These are phyloP conservation scores for Parathielavia hyrcaniae DNA, from an alignment of 495 filamentous ascomycete species.

Conservation along the genomic window DNA sequence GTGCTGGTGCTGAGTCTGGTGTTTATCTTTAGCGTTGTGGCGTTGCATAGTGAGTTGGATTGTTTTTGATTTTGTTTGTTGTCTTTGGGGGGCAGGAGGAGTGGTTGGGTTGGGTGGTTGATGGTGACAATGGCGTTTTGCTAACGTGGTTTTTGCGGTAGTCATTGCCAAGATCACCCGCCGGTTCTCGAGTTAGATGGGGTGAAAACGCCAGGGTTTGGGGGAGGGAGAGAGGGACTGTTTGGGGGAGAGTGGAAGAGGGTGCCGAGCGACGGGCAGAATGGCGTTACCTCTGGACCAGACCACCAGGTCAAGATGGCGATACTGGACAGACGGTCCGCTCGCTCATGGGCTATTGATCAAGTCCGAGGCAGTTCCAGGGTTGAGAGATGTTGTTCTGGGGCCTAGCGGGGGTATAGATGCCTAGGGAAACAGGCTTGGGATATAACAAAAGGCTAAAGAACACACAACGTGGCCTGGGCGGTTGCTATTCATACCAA, in stretches of 20 bases:
- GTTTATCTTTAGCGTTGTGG: constrained; percentile 98
- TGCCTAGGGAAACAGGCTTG: constrained; percentile 7
- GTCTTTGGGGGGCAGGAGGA: constrained; percentile 14
- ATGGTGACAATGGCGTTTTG: no score
- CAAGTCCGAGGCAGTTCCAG: no score
- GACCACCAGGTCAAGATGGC: no score
- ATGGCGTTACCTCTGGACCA: no score
- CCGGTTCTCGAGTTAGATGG: constrained; percentile 67
- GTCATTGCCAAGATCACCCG: constrained; percentile 96
- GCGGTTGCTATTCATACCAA: background rate
- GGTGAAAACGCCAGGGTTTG: background rate
- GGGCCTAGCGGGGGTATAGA: constrained; percentile 1
- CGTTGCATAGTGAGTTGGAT: constrained; percentile 75
- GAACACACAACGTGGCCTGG: background rate
- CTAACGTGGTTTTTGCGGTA: constrained; percentile 33
- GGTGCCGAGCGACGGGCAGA: no score
- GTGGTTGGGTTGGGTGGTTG: background rate
- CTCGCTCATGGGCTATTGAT: no score
- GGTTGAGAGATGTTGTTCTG: background rate
- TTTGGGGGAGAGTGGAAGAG: background rate
- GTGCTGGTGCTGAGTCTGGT: constrained; percentile 90
- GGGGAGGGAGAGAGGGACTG: background rate
- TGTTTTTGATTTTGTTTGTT: constrained; percentile 16
- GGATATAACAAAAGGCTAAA: constrained; percentile 7
- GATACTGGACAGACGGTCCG: no score